These are phyloP conservation scores for Cetradonia linearis DNA, from an alignment of 495 filamentous ascomycete species.

Conservation along the genomic window DNA sequence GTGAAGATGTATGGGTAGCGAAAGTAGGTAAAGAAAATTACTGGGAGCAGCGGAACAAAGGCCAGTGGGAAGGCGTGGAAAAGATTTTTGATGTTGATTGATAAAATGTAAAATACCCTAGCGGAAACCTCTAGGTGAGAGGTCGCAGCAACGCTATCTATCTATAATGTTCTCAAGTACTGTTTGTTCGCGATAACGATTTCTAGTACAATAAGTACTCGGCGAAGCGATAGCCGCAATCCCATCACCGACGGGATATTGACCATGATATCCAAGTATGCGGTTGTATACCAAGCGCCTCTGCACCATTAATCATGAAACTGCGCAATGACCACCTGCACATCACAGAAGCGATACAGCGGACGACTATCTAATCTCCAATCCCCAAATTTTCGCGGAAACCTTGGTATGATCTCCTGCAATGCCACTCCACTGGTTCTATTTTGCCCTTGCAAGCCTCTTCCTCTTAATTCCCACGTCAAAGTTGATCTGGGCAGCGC, in stretches of 20 bases:
- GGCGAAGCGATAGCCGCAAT: background rate
- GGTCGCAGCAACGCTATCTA: background rate
- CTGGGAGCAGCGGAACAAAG: constrained; percentile 72
- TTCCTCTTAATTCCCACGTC: background rate
- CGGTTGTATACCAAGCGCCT: background rate
- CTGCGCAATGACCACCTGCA: background rate
- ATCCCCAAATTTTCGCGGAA: background rate
- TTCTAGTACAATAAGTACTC: background rate
- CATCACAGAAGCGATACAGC: background rate
- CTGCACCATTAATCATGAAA: background rate
- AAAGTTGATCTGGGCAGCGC: background rate
- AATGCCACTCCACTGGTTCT: background rate
- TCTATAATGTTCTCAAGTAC: constrained; percentile 2
- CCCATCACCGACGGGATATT: background rate
- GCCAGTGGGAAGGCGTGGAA: constrained; percentile 59
- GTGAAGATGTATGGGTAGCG: constrained; percentile 71
- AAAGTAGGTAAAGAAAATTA: constrained; percentile 76
- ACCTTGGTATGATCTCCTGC: background rate
- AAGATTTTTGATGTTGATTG: constrained; percentile 51
- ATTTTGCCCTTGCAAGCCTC: background rate
- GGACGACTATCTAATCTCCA: background rate
- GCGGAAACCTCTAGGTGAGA: background rate
- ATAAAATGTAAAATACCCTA: background rate
- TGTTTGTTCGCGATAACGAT: background rate
- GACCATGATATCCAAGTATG: background rate